These are phyloP conservation scores for Pelargonium cotyledonis DNA, from an alignment of 441 rosid species.

Conservation along the genomic window DNA sequence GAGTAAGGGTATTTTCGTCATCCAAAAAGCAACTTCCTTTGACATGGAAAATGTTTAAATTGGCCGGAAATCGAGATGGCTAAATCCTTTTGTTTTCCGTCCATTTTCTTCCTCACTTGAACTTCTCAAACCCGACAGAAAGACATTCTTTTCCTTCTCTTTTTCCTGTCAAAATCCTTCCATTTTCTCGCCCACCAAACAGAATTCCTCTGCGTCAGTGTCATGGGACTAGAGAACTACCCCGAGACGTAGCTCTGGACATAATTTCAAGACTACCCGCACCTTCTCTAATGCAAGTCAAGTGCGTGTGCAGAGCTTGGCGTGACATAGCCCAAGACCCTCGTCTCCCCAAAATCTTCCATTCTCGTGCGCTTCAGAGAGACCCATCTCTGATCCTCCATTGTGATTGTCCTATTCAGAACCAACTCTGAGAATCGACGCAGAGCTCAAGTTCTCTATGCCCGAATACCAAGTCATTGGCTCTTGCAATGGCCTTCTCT, in stretches of 20 bases:
- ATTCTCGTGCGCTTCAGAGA: constrained; percentile 2
- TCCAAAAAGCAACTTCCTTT: no score
- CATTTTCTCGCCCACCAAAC: neutral
- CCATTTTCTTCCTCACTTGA: no score
- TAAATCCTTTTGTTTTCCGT: no score
- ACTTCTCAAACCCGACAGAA: no score
- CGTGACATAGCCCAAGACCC: neutral
- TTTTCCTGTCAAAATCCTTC: neutral
- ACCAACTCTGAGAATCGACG: neutral
- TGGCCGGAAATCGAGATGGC: no score
- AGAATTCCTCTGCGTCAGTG: no score
- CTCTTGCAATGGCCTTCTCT: constrained; percentile 9
- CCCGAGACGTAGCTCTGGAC: constrained; percentile 17
- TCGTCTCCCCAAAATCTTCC: constrained; percentile 1
- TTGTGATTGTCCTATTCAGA: constrained; percentile 11
- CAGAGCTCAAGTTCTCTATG: neutral
- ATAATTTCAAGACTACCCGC: constrained; percentile 19
- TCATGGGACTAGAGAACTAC: constrained; percentile 15
- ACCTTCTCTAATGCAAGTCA: constrained; percentile 3
- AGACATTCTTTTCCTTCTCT: no score
- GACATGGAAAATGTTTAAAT: no score
- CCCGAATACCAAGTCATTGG: neutral
- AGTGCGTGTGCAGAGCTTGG: constrained; percentile 23
- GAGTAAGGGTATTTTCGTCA: no score
- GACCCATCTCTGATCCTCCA: constrained; percentile 22